Evolutionary conservation across 305 asterid species (phyloP).

Genomic region (Solanum hybrid): DNA sequence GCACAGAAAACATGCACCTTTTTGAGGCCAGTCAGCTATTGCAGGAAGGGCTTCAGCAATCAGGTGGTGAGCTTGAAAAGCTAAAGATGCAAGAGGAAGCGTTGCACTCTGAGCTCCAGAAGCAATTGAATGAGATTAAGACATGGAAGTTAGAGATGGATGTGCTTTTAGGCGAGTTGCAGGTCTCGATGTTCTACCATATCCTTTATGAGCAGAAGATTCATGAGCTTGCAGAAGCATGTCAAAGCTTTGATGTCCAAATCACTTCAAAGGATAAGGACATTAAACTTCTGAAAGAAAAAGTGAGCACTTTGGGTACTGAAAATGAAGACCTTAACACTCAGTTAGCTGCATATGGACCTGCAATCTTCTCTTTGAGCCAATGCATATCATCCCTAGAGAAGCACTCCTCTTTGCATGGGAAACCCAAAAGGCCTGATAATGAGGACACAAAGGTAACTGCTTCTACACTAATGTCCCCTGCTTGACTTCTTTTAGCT

Average conservation of each 20-base stretch:
- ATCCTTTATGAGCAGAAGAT: constrained; percentile 65
- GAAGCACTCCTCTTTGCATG: constrained; percentile 36
- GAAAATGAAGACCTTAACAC: constrained; percentile 44
- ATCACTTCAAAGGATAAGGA: constrained; percentile 22
- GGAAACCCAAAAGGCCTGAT: constrained; percentile 46
- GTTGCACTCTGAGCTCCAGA: constrained; percentile 47
- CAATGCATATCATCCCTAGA: constrained; percentile 64
- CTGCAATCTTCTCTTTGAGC: constrained; percentile 57
- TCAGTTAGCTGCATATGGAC: constrained; percentile 53
- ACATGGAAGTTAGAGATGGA: constrained; percentile 49
- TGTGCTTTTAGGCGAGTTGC: constrained; percentile 47
- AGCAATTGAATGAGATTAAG: constrained; percentile 32
- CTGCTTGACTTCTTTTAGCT: background rate
- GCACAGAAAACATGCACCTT: constrained; percentile 29
- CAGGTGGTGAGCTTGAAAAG: constrained; percentile 29
- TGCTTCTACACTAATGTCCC: background rate
- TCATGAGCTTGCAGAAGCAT: constrained; percentile 50
- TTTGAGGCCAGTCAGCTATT: constrained; percentile 28
- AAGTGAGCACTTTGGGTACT: constrained; percentile 12
- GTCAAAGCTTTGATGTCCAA: constrained; percentile 31
- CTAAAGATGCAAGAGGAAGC: constrained; percentile 35
- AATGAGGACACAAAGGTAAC: constrained; percentile 46
- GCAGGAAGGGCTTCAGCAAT: constrained; percentile 33
- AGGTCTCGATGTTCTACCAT: constrained; percentile 42
- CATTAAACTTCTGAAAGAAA: constrained; percentile 20